Evolutionary conservation across 805 yeast genomes (phyloP), one percentile per base, ranked within the genome.

Genomic region (Ogataea philodendri): DNA sequence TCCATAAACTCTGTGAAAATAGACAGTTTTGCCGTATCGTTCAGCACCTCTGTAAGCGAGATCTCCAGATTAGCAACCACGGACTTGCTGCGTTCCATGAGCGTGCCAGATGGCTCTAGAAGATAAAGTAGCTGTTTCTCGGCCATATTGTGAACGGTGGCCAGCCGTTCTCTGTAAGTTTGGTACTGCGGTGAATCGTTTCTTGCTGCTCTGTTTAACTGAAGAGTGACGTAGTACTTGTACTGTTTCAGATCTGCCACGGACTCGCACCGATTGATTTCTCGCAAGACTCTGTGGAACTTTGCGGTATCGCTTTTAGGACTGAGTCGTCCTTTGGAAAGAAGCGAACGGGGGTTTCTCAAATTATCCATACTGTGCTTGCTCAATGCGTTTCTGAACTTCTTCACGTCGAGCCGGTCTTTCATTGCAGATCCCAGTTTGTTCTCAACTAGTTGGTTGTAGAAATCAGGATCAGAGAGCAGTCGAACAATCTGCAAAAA

Each of bases 381-480:
- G 43, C 80, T 81, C 22, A 88, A 62, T 1, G 85, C 84, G 15
- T 72, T 76, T 42, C 95, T 63, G 15, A 89, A 69, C 45, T 78
- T 73, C 41, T 80, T 74, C 1, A 88, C 94, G 50, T 84, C 86
- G 22, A 73, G 73, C 37, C 88, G 65, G 50, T 86, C 94, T 44
- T 78, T 78, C 53, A 89, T 64, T 9, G 82, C 72, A 19, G 70
- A 71, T 3, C 86, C 80, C 2, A 84, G 73, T 2, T 72, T 55
- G 33, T 72, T 71, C 7, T 78, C 78, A 10, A 87, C 67, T 25
- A 69, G 51, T 37, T 76, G 73, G 54, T 89, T 89, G 75, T 82
- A 83, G 41, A 76, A 82, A 54, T 87, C 95, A 1, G 90, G 76
- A 31, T 83, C 89, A 0, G 81, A 61, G 1, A 82, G 48, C 60